phyloP scores from a whole-genome alignment of 495 filamentous ascomycete species.

The Aspergillus kassunensis region DNA sequence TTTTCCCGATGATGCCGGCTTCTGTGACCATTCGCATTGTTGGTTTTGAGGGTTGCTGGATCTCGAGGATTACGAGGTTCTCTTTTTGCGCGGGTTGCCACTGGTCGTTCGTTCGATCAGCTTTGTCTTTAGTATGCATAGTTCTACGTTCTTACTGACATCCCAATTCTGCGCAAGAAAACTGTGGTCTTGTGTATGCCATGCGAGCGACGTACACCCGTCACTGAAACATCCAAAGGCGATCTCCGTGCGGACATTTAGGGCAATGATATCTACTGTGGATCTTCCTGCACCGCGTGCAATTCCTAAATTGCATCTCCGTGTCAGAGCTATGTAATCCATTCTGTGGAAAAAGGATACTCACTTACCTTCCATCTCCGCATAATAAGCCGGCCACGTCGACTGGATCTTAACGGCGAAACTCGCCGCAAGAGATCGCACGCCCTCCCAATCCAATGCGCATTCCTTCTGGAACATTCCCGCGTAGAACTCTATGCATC shows the following conservation, averaged over 20 bases:
- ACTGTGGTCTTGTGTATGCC: neutral
- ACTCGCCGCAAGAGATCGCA: neutral
- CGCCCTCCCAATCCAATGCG: neutral
- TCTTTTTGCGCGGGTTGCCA: slow-evolving; percentile 6
- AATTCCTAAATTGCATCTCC: neutral
- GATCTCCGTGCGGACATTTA: slow-evolving; percentile 10
- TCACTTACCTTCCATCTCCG: neutral
- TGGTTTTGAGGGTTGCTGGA: slow-evolving; percentile 41
- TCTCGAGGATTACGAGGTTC: slow-evolving; percentile 8
- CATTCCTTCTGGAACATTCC: neutral
- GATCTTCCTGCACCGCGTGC: neutral
- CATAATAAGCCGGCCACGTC: neutral
- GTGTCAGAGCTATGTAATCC: too few species aligned
- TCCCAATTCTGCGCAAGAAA: slow-evolving; percentile 13
- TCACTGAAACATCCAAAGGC: slow-evolving; percentile 7
- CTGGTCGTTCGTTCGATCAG: neutral
- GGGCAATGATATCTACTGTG: neutral
- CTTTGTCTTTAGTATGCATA: too few species aligned
- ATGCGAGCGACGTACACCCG: slow-evolving; percentile 2
- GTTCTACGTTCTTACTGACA: too few species aligned
- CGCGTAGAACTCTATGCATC: neutral
- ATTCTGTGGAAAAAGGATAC: neutral
- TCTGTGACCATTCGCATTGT: slow-evolving; percentile 47
- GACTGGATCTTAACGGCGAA: neutral
- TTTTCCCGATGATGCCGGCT: slow-evolving; percentile 70